A percentile compares a stretch with the other conserved stretches of the same genome.
These are phyloP conservation scores for Trametopsis cervina DNA, from an alignment of 768 basidiomycete genomes.

Conservation along the genomic window DNA sequence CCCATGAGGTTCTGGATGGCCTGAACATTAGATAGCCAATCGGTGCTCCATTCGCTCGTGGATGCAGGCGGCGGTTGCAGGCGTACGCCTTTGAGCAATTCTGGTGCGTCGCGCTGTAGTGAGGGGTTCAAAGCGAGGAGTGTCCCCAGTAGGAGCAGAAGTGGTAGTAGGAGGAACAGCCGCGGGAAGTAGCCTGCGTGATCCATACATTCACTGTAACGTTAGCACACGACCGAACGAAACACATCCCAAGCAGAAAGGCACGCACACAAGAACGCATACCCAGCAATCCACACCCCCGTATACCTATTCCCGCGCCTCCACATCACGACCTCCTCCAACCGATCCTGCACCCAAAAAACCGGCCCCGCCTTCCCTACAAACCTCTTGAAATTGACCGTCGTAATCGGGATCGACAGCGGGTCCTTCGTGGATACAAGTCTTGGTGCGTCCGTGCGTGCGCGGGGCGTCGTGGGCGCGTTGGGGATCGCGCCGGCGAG, in stretches of 20 bases:
- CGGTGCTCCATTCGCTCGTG: constrained; percentile 55
- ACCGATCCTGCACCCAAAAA: constrained; percentile 85
- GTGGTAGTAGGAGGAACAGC: constrained; percentile 63
- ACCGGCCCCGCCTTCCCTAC: constrained; percentile 68
- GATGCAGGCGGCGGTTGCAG: constrained; percentile 30
- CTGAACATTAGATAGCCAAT: constrained; percentile 85
- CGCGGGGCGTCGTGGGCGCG: constrained; percentile 13
- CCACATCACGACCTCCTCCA: constrained; percentile 85
- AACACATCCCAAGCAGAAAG: background rate
- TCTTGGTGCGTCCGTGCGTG: constrained; percentile 18
- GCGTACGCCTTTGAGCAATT: background rate
- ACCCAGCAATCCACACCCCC: constrained; percentile 64
- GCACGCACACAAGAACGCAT: constrained; percentile 72
- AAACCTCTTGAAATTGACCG: constrained; percentile 77
- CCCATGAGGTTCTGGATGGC: constrained; percentile 93
- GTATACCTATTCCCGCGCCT: constrained; percentile 70
- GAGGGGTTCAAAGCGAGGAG: constrained; percentile 63
- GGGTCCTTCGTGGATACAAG: constrained; percentile 58
- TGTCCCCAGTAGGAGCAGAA: constrained; percentile 50
- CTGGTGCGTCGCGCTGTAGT: constrained; percentile 7
- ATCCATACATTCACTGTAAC: background rate
- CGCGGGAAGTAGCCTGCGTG: constrained; percentile 69
- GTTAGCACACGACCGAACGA: background rate
- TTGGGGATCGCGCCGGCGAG: constrained; percentile 13
- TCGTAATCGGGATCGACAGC: constrained; percentile 70